Base-by-base conservation (phyloP, 148 eudicot genomes). In the Rhododendron molle region DNA sequence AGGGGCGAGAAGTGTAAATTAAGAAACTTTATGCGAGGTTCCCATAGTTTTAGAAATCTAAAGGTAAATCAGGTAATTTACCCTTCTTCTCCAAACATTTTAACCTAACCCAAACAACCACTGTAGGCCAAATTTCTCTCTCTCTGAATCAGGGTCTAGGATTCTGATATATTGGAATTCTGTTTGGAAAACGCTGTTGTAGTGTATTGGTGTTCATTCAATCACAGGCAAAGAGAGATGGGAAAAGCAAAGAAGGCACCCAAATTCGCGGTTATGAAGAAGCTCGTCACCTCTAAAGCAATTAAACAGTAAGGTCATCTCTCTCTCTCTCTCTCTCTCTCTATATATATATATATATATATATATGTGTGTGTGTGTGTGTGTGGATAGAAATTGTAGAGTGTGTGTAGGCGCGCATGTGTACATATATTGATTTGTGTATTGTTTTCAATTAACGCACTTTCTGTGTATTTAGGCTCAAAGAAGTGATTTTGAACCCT, bases 231-330 rank as follows among this genome's bases (percentile, higher is more conserved):
- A 30, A 36, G 16, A 83, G 43, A 65, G 69, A 97, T 97, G 99
- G 99, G 99, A 44, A 97, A 85, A 90, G 95, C 98, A 1, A 95
- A 89, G 86, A 97, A 95, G 89, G 83, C 87, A 38, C 98, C 98
- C 81, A 97, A 97, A 92, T 95, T 95, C 49, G 99, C 99, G 2
- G 98, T 94, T 38, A 88, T 89, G 93, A 97, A 97, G 95, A 97
- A 97, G 84, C 81, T 95, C 18, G 88, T 97, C 86, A 89, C 98
- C 49, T 87, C 92, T 3, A 94, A 93, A 91, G 91, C 99, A 44
- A 89, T 94, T 43, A 95, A 97, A 90, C 91, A 92, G 99, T 95
- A 87, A 20, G 81, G 10, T n/a, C 21, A 15, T 36, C 84, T 82
- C 50, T 85, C 46, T 34, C 54, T 83, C n/a, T 76, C 2, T 84